Base-by-base conservation (phyloP, 2,329 filamentous ascomycete species). In the Drechslerella coelobrocha region DNA sequence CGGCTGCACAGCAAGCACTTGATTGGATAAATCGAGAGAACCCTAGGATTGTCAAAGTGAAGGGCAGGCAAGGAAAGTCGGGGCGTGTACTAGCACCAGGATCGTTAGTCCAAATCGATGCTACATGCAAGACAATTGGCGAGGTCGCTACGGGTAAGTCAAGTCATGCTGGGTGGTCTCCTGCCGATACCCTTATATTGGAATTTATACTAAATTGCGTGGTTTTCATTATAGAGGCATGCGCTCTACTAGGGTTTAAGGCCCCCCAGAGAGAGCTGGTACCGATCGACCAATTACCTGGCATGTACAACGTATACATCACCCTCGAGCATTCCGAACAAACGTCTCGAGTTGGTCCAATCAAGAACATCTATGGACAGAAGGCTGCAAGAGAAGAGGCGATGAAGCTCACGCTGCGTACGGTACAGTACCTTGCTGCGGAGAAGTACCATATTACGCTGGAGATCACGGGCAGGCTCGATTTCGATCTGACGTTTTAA, bases 241-340 rank as follows among this genome's bases (percentile, higher is more conserved):
- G 66, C 21, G 41, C 54, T 60, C 53, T 71, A 10, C 50, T 72
- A 5, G 68, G 68, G 34, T 72, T 72, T 60, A 72, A 72, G 47
- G 68, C 68, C 17, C 61, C 61, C 10, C 60, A 72, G 51, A 55
- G 26, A 53, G 50, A 66, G 29, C 26, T 72, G 10, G 24, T 50
- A 1, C 60, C 54, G 12, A 43, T 66, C 27, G 37, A 45, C 3
- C n/a, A 56, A 9, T 8, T 51, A 12, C 27, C 12, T 17, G 60
- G 68, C 2, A 53, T 66, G 48, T 72, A 72, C 31, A 53, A 72
- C 21, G 68, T 72, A 23, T 61, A 17, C 14, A 51, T 66, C 2
- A 66, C 21, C 8, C 61, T 72, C 24, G 68, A 71, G 4, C 68
- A 72, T 24, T 50, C 54, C 1, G 61, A 65, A 4, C 39, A 56